Conservation (phyloP, 2,329 filamentous ascomycete genomes). For the Calonectria pteridis region DNA sequence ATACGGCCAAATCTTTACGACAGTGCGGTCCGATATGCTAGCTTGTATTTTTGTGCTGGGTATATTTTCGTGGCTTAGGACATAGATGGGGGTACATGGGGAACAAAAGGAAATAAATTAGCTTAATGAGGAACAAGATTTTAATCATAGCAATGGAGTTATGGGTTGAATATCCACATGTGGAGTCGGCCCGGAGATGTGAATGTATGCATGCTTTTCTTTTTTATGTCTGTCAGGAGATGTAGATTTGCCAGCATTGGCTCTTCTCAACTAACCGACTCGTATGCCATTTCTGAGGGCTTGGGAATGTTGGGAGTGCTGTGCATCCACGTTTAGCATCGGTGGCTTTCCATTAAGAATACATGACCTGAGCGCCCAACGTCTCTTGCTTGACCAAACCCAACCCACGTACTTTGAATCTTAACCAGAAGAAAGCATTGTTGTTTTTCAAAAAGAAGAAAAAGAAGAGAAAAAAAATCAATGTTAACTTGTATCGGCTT, state of each 20-base stretch:
- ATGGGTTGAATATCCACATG: neutral
- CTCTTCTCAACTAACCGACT: neutral
- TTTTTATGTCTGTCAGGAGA: neutral
- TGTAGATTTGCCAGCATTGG: too few species aligned
- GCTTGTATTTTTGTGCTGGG: constrained; percentile 83
- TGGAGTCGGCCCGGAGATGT: neutral
- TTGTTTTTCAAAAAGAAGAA: neutral
- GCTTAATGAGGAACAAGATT: constrained; percentile 10
- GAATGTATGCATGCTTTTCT: neutral
- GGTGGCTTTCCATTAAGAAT: neutral
- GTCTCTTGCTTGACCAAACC: neutral
- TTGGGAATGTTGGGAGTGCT: neutral
- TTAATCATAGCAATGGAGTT: constrained; percentile 14
- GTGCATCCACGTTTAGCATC: neutral
- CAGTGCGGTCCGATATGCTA: constrained; percentile 79
- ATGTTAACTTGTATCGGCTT: neutral
- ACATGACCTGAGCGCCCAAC: neutral
- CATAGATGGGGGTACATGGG: constrained; percentile 28
- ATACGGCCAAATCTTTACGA: constrained; percentile 79
- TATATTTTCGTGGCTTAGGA: constrained; percentile 60
- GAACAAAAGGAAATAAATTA: neutral
- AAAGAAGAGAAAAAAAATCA: neutral
- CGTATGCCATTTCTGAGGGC: neutral
- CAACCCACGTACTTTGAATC: neutral
- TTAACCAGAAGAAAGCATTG: neutral